A percentile compares a stretch with the other conserved stretches of the same genome.
Conservation (phyloP, 169 alveolate species). For the Plasmodium yoelii region DNA sequence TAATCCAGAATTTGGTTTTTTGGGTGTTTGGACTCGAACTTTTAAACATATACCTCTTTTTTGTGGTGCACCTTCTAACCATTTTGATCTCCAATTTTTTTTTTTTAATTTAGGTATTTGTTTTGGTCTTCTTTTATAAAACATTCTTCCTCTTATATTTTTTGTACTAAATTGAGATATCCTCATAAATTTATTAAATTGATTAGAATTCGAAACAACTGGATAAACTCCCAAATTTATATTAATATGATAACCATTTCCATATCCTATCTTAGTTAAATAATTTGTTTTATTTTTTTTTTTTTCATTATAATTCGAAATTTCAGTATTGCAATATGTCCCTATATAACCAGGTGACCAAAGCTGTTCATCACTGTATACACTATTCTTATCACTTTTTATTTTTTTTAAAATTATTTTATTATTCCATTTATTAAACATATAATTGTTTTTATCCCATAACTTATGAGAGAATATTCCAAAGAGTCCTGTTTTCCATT, state of each 20-base stretch:
- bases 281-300: too few relatives aligned
- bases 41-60: constrained; percentile 85
- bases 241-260: neutral
- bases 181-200: neutral
- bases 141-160: constrained; percentile 85
- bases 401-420: too few relatives aligned
- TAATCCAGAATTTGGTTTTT: constrained; percentile 90
- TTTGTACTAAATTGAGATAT: constrained; percentile 78
- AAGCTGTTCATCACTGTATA: too few relatives aligned
- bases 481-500: too few relatives aligned
- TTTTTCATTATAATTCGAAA: too few relatives aligned
- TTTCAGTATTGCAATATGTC: too few relatives aligned
- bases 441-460: too few relatives aligned
- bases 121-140: constrained; percentile 86
- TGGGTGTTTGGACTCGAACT: constrained; percentile 88
- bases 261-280: too few relatives aligned
- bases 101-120: constrained; percentile 86
- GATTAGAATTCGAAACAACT: neutral
- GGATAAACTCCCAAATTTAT: neutral
- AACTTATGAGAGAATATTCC: too few relatives aligned
- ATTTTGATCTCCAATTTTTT: constrained; percentile 86
- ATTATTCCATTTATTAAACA: too few relatives aligned
- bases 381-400: too few relatives aligned
- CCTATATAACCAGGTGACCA: too few relatives aligned
- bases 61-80: constrained; percentile 89